Evolutionary conservation across 306 rosid species (phyloP), one percentile per base, ranked within the genome.

Genomic region (Cicer bijugum): DNA sequence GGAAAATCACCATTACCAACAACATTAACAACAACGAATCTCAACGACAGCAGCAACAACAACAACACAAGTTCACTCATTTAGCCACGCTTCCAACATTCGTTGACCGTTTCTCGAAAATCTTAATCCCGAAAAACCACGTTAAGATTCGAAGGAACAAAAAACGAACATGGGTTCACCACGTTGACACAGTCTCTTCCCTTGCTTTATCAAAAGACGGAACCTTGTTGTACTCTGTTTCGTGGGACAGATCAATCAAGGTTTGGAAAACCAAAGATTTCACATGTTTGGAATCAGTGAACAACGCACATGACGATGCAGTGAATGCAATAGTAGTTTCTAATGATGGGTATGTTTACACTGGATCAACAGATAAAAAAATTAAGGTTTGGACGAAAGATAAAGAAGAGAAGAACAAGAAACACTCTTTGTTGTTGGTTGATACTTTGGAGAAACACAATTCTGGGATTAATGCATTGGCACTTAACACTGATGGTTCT

Each of bases 241-340:
- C 98, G 0, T 94, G 98, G 98, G 98, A 94, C 71, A 84, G 96
- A 16, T 84, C 97, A 7, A 75, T 94, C 71, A 94, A 94, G 81
- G 65, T 93, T 5, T 94, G 98, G 98, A 51, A 91, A 44, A 88
- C 91, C 1, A 61, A 75, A 20, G 95, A 94, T 80, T 91, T 87
- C 82, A 83, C 80, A 47, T 94, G 98, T 71, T 72, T 94, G 79
- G 98, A 94, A 44, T 94, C 98, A 7, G 67, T 91, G 19, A 45
- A 43, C 1, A 73, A 85, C 50, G 98, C 98, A 0, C 98, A 94
- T 20, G 92, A 89, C 42, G 98, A 94, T 44, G 98, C 98, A 3
- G 84, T 94, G 12, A 94, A 94, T 38, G 95, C 97, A 20, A 74
- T 94, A 11, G 88, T 87, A 16, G 72, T 84, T 39, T 86, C 89